Evolutionary conservation across 2,329 filamentous ascomycete genomes (phyloP), one percentile per base, ranked within the genome.

Genomic region (Knoxdaviesia proteae): DNA sequence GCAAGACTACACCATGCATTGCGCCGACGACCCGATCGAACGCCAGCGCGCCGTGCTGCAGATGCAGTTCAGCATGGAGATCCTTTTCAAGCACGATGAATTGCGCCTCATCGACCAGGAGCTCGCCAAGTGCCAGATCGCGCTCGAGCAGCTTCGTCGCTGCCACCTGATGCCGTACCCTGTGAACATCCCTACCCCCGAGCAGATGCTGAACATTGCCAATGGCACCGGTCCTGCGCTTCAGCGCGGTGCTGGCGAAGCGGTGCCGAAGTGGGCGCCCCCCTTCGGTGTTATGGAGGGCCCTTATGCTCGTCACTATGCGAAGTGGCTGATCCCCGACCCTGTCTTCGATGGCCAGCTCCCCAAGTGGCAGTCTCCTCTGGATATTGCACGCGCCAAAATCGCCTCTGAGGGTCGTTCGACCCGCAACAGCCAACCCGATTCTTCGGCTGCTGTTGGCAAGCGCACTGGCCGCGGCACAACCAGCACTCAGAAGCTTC

Each of bases 41-140:
- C 20, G 20, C 20, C 20, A 20, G 20, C 20, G 20, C 20, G 20
- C 20, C 20, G 20, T 20, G 20, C 20, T 20, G 20, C 20, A 20
- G 20, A 20, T 20, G 20, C 82, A 94, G 60, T 80, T 96, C 58
- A 83, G 86, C 53, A 73, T 90, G 49, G 87, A 94, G 63, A 87
- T 96, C 42, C 64, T 96, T 48, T 64, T 92, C 56, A 96, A 94
- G 67, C 90, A 98, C 60, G 77, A 90, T 53, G 90, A 98, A 63
- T 64, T 96, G 46, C 83, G 87, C 45, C 68, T 94, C 50, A 94
- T 96, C 58, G 84, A 96, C 56, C 86, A 94, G 61, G 90, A 96
- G 62, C 71, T 96, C 49, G 88, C 84, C 49, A 96, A 94, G 64
- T 94, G 87, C 55, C 87, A 96, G 63, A 67, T 87, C 49, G 84